These are phyloP conservation scores for Coleophoma crateriformis DNA, from an alignment of 2,329 filamentous ascomycete genomes.

Conservation along the genomic window DNA sequence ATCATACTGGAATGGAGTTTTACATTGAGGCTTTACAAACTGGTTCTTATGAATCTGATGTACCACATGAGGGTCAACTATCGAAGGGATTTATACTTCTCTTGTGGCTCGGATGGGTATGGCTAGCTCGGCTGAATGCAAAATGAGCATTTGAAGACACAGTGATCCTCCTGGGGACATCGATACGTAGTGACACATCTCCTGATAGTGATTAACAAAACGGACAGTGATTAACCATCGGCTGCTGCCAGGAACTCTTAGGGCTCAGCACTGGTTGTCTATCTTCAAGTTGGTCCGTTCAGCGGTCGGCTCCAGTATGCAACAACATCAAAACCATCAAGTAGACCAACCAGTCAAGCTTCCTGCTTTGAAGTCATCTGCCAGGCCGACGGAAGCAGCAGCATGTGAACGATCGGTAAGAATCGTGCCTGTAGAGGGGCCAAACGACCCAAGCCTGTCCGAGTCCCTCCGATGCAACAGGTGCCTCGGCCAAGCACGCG, in stretches of 20 bases:
- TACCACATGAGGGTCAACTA: not conserved
- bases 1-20: not conserved
- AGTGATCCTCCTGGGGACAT: slow-evolving; percentile 2
- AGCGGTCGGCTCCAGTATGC: too few species aligned
- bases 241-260: too few species aligned
- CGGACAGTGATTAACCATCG: too few species aligned
- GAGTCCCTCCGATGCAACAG: slow-evolving; percentile 7
- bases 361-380: too few species aligned
- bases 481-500: slow-evolving; percentile 11
- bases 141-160: not conserved
- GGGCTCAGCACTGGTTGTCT: too few species aligned
- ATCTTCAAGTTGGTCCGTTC: too few species aligned
- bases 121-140: slow-evolving; percentile 6
- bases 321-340: too few species aligned
- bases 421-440: not conserved
- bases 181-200: not conserved
- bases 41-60: not conserved
- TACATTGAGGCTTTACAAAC: not conserved
- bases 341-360: too few species aligned
- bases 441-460: slow-evolving; percentile 3
- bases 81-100: not conserved
- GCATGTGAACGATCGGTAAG: slow-evolving; percentile 3
- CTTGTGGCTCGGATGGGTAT: not conserved
- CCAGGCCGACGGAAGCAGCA: too few species aligned
- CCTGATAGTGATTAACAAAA: too few species aligned